Percentiles rank a stretch among this genome's conserved stretches.
phyloP scores from a whole-genome alignment of 2,329 filamentous ascomycete genomes.

The Phialemonium atrogriseum region DNA sequence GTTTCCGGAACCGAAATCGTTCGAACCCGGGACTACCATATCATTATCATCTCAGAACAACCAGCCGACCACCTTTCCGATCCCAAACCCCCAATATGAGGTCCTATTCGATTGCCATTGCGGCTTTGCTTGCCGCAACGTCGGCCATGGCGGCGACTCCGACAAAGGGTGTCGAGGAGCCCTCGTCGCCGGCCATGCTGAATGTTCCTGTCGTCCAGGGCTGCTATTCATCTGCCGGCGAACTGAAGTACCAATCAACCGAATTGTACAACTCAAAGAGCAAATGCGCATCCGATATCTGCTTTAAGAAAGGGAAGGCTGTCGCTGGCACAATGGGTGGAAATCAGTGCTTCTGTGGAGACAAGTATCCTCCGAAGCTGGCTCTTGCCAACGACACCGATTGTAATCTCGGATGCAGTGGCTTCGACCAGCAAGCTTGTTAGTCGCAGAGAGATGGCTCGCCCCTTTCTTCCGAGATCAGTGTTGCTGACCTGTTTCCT shows the following conservation, averaged over 20 bases:
- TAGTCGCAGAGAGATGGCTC: too few species aligned
- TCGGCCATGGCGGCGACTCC: slow-evolving; percentile 4
- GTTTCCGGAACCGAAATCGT: too few species aligned
- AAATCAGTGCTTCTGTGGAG: slow-evolving; percentile 65
- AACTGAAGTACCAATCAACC: slow-evolving; percentile 19
- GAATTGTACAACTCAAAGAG: slow-evolving; percentile 30
- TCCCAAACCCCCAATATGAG: too few species aligned
- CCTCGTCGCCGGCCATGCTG: slow-evolving; percentile 26
- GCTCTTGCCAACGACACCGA: slow-evolving; percentile 45
- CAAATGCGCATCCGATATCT: slow-evolving; percentile 29
- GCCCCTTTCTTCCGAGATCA: not conserved
- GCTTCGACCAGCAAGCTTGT: slow-evolving; percentile 58
- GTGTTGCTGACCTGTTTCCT: slow-evolving; percentile 8
- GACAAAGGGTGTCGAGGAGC: slow-evolving; percentile 22
- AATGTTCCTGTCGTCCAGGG: slow-evolving; percentile 37
- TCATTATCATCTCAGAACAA: too few species aligned
- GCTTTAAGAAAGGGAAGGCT: slow-evolving; percentile 32
- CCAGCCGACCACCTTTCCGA: too few species aligned
- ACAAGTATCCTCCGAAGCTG: slow-evolving; percentile 52
- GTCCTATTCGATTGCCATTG: too few species aligned
- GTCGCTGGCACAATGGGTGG: slow-evolving; percentile 57
- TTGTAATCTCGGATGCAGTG: slow-evolving; percentile 60
- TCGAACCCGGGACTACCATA: too few species aligned
- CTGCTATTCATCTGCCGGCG: slow-evolving; percentile 38
- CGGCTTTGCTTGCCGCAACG: slow-evolving; percentile 5